Evolutionary conservation across 345 rosid genomes (phyloP), one percentile per base, ranked within the genome.

Genomic region (Psidium friedrichsthalianum): DNA sequence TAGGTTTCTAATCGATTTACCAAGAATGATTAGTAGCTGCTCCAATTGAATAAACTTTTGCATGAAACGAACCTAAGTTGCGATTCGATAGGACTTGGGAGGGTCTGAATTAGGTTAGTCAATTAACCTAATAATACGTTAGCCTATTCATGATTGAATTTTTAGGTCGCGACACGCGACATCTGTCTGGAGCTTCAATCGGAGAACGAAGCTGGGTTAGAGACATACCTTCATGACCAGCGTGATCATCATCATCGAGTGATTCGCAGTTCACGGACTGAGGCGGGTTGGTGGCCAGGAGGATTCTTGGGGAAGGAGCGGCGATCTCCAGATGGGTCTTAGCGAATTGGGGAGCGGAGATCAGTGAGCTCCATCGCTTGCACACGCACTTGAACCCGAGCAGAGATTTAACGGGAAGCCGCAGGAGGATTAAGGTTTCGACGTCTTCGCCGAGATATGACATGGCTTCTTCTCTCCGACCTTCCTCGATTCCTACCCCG

Each of bases 401-500:
- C 36, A 83, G 85, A 51, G 85, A 32, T 27, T 83, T 59, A 18
- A 59, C 85, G 74, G 85, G 85, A 22, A 83, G 85, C 42, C 80
- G 59, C 5, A 59, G 80, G 59, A 83, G 74, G 78, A 83, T 47
- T 44, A 58, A 54, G 36, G 7, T 9, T n/a, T 56, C 40, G 80
- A 58, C 1, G 53, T 83, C 85, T 82, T 52, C 44, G 44, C 58
- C 11, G 36, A 82, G 20, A 51, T 21, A 24, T 11, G 36, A 54
- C 84, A 82, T 82, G 84, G 59, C 9, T 15, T 6, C 42, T 15
- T 2, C 74, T 15, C 74, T 0, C 40, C 69, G 32, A 25, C 32
- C 64, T 57, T 14, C 16, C 64, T 36, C 64, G 11, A 27, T 11
- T 25, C 64, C 64, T 0, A 11, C 64, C 64, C 25, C 64, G 25